These are phyloP conservation scores for Stephania yunnanensis DNA, from an alignment of 164 flowering plant genomes.

Conservation along the genomic window DNA sequence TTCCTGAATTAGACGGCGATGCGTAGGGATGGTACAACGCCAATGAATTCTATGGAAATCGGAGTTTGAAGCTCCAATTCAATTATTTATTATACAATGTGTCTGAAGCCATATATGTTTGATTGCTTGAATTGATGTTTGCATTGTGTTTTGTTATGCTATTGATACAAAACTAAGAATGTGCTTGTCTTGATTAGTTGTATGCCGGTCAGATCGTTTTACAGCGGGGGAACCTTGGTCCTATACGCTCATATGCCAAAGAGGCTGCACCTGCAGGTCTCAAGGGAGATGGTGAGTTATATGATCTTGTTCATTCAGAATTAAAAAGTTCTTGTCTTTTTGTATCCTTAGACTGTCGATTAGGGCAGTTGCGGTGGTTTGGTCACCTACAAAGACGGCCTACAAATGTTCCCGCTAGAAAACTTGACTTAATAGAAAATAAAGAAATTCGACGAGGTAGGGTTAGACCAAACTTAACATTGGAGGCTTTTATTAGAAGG, in stretches of 20 bases:
- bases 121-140: not conserved
- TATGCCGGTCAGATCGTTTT: slow-evolving; percentile 39
- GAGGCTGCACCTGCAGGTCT: slow-evolving; percentile 50
- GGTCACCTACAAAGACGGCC: no score
- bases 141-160: not conserved
- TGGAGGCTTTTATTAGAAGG: no score
- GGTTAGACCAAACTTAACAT: no score
- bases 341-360: not conserved
- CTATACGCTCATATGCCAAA: slow-evolving; percentile 70
- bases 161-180: not conserved
- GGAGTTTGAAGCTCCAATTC: not conserved
- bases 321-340: not conserved
- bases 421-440: no score
- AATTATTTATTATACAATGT: not conserved
- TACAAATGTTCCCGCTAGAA: no score
- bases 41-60: no score
- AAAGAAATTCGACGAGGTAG: no score
- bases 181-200: slow-evolving; percentile 27
- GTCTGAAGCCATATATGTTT: not conserved
- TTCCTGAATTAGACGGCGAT: not conserved
- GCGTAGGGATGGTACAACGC: not conserved
- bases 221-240: slow-evolving; percentile 38
- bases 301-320: not conserved
- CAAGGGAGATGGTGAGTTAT: slow-evolving; percentile 84
- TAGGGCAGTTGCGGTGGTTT: no score